Base-by-base conservation (phyloP, 2,329 filamentous ascomycete species). In the Cyphellophora attinorum region DNA sequence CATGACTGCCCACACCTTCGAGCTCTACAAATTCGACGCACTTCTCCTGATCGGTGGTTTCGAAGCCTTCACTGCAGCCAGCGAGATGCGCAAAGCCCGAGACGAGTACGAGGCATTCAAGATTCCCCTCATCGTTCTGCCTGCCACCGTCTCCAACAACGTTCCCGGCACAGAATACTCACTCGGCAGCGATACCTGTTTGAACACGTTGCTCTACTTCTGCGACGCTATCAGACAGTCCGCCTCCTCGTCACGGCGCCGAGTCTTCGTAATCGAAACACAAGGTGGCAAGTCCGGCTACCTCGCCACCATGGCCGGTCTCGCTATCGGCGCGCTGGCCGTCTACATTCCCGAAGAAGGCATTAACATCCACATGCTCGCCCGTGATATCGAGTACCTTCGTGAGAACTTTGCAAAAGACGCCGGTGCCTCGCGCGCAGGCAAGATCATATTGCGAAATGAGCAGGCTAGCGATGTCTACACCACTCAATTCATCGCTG, bases 91-190 rank as follows among this genome's bases (percentile, higher is more conserved):
- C 48, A 76, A 84, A 63, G 86, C 81, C 11, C 73, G 86, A 37
- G 72, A 76, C 21, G 63, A 84, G 41, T 94, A 83, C 60, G 78
- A 84, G 8, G 80, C 82, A 1, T 82, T 98, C 55, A 86, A 85
- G 59, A 95, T 98, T 45, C 91, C 91, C 13, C 85, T 96, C 70
- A 74, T 81, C 34, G 72, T 95, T 27, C 70, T 98, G 16, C 91
- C 91, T 0, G 91, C 91, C n/a, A 98, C 91, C 6, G 89, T 98
- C 49, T 94, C 85, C 46, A 98, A 98, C 70, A 98, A 98, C 57
- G 91, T 98, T 4, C 91, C 91, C 0, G 91, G 91, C 25, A 94
- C 89, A 0, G 91, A 98, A 61, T 96, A 95, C 66, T 95, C 86
- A 2, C 76, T 98, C 29, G 91, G 91, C 28, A 94, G 86, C 19